Conservation (phyloP, 2,329 filamentous ascomycete species). For the Atkinsonella texensis region DNA sequence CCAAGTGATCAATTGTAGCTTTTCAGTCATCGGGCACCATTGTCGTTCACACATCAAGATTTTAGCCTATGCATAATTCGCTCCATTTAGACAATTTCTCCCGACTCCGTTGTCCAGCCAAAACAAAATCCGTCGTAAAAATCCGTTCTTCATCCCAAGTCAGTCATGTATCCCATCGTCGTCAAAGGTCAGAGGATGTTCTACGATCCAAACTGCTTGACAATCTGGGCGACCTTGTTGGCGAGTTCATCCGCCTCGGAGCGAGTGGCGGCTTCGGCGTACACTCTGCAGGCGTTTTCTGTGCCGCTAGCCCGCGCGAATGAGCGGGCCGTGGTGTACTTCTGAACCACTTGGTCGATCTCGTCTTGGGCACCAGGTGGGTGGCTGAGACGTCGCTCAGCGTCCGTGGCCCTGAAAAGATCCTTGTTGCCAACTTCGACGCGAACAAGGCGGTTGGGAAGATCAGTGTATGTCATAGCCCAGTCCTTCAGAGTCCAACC, state of each 20-base stretch:
- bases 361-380: conserved; percentile 70
- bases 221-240: conserved; percentile 65
- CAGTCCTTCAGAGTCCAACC: conserved; percentile 82
- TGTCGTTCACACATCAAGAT: not conserved
- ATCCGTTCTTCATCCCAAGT: not conserved
- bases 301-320: conserved; percentile 92
- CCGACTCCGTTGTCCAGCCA: not conserved
- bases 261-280: conserved; percentile 83
- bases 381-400: conserved; percentile 74
- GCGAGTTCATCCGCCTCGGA: conserved; percentile 87
- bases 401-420: conserved; percentile 82
- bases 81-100: not conserved
- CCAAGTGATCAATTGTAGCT: not conserved
- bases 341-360: conserved; percentile 79
- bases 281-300: conserved; percentile 91
- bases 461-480: conserved; percentile 83
- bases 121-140: not conserved
- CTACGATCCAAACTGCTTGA: conserved; percentile 43
- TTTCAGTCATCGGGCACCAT: not conserved
- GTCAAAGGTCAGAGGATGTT: conserved; percentile 3
- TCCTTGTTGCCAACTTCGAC: conserved; percentile 83
- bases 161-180: not conserved
- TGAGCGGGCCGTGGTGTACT: conserved; percentile 78
- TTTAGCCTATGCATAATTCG: not conserved
- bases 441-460: conserved; percentile 89